Conservation (phyloP, 2,329 filamentous ascomycete species). For the Corynespora cassiicola region DNA sequence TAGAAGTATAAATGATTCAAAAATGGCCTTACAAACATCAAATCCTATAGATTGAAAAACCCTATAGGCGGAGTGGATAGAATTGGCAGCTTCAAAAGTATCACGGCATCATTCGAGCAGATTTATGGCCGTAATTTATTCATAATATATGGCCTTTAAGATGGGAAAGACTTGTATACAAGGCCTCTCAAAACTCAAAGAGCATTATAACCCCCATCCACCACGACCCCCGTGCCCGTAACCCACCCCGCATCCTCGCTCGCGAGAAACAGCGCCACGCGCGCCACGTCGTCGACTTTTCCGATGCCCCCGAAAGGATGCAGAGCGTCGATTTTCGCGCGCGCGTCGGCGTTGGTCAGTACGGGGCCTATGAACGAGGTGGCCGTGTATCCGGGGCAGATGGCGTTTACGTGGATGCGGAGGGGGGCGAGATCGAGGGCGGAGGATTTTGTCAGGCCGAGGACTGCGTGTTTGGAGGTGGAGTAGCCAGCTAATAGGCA, state of each 20-base stretch:
- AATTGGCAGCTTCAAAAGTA: too few species aligned
- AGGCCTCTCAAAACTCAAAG: too few species aligned
- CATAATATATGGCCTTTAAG: too few species aligned
- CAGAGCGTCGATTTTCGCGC: conserved; percentile 13
- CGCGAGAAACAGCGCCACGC: conserved; percentile 53
- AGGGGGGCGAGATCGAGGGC: conserved; percentile 58
- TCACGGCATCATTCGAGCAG: too few species aligned
- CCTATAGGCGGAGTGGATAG: too few species aligned
- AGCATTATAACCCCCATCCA: conserved; percentile 58
- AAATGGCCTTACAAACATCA: too few species aligned
- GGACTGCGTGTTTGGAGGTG: conserved; percentile 58
- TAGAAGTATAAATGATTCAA: too few species aligned
- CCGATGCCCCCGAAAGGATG: conserved; percentile 42
- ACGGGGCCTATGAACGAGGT: conserved; percentile 33
- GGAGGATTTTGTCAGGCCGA: conserved; percentile 56
- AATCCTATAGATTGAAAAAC: too few species aligned
- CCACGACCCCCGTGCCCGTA: conserved; percentile 52
- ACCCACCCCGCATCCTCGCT: conserved; percentile 56
- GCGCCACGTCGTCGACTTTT: conserved; percentile 38
- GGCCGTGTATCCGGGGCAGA: conserved; percentile 58
- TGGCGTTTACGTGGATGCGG: conserved; percentile 60
- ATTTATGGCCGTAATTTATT: too few species aligned
- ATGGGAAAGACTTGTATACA: too few species aligned
- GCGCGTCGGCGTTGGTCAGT: conserved; percentile 13
- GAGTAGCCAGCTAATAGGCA: conserved; percentile 46